Percentiles rank a stretch among this genome's conserved stretches.
Conservation (phyloP, 176 grass and related monocot genomes). For the Saccharum officinarum region DNA sequence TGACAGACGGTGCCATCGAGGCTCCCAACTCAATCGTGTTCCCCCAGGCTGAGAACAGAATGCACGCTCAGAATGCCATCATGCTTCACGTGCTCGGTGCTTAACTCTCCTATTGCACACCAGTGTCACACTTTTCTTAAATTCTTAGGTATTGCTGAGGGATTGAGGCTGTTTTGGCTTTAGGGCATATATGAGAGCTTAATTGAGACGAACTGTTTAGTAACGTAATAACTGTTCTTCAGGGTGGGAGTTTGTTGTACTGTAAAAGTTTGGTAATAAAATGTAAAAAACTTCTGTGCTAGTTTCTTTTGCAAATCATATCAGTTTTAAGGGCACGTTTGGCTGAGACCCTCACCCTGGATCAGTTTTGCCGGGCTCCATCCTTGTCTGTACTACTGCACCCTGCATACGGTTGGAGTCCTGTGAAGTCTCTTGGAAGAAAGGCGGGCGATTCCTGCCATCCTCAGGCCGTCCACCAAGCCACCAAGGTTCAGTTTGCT, state of each 20-base stretch:
- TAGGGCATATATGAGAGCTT: background rate
- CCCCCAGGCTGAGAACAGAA: conserved; percentile 88
- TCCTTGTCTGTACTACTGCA: background rate
- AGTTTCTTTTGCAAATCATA: background rate
- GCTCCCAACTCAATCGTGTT: conserved; percentile 91
- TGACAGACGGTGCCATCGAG: conserved; percentile 79
- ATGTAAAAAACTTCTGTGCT: background rate
- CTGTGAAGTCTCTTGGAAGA: too few relatives aligned
- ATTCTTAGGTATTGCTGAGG: conserved; percentile 12
- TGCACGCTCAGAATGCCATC: conserved; percentile 95
- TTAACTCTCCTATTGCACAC: background rate
- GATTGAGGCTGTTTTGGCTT: conserved; percentile 8
- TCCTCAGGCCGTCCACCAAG: too few relatives aligned
- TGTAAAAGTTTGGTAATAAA: conserved; percentile 36
- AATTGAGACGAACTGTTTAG: background rate
- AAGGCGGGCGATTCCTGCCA: too few relatives aligned
- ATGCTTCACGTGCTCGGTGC: conserved; percentile 85
- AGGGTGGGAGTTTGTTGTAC: background rate
- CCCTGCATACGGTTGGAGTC: too few relatives aligned
- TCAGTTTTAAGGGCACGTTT: background rate
- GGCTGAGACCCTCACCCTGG: too few relatives aligned
- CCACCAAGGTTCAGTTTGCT: background rate
- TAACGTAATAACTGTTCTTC: conserved; percentile 1
- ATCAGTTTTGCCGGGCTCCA: background rate
- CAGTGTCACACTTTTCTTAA: background rate